Conservation (phyloP, 192 early-diverging fungal species). For the Obelidium mucronatum region DNA sequence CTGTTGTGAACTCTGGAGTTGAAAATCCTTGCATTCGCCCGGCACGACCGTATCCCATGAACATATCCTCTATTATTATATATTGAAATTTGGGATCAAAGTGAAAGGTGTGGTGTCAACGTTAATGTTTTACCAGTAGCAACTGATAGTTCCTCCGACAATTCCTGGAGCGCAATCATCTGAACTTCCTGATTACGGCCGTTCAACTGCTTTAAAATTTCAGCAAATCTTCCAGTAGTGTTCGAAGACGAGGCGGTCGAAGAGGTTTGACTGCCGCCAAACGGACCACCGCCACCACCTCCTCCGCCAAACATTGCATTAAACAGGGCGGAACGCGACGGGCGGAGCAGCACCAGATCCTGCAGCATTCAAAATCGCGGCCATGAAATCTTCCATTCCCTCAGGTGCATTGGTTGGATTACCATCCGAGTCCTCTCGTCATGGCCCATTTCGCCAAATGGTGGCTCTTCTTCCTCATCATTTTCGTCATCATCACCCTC, state of each 20-base stretch:
- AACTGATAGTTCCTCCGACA: constrained; percentile 78
- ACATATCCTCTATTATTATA: constrained; percentile 54
- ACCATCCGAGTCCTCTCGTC: too few species aligned
- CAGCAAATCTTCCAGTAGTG: constrained; percentile 58
- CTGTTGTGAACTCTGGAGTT: constrained; percentile 70
- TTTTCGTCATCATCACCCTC: constrained; percentile 43
- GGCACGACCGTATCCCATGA: constrained; percentile 45
- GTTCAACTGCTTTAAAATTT: constrained; percentile 67
- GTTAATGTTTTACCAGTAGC: constrained; percentile 75
- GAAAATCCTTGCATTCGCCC: constrained; percentile 58
- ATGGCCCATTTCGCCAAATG: too few species aligned
- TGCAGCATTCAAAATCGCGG: constrained; percentile 30
- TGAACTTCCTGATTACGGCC: constrained; percentile 68
- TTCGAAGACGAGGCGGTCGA: constrained; percentile 47
- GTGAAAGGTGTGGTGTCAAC: constrained; percentile 42
- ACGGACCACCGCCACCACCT: not conserved
- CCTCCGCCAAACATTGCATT: constrained; percentile 32
- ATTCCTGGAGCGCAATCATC: constrained; percentile 85
- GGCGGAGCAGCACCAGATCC: constrained; percentile 5
- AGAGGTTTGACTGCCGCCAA: not conserved
- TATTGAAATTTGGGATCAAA: not conserved
- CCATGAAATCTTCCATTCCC: constrained; percentile 40
- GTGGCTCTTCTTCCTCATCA: constrained; percentile 42
- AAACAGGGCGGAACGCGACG: constrained; percentile 30
- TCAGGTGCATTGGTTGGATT: too few species aligned